phyloP scores from a whole-genome alignment of 139 green algal species.

The Volvox africanus region DNA sequence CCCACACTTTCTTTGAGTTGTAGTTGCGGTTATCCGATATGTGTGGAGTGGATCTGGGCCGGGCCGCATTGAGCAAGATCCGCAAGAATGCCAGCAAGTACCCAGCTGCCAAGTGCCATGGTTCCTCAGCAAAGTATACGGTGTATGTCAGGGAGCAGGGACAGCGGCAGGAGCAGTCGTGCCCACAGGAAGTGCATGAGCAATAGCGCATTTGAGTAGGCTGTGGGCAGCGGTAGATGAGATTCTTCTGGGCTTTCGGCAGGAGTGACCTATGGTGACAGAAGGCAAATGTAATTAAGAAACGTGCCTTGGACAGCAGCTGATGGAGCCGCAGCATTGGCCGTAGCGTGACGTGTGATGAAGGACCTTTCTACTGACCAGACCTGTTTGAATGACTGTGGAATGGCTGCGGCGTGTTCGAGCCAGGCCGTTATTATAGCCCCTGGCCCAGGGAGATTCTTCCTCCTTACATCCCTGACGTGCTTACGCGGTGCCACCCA shows the following conservation, averaged over 20 bases:
- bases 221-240: background rate
- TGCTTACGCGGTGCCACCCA: no score
- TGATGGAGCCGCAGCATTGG: no score
- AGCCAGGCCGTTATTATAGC: no score
- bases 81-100: conserved; percentile 77
- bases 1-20: background rate
- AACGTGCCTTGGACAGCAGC: background rate
- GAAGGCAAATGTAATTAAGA: background rate
- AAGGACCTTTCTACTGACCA: no score
- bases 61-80: conserved; percentile 68
- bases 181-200: background rate
- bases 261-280: background rate
- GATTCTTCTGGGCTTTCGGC: background rate
- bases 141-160: background rate
- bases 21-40: conserved; percentile 61
- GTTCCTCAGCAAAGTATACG: conserved; percentile 74
- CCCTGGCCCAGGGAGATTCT: no score
- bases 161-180: background rate
- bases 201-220: background rate
- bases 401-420: no score
- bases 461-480: no score
- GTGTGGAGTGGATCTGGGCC: conserved; percentile 78
- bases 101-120: conserved; percentile 65
- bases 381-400: no score
- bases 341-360: no score